Percentiles rank a stretch among this genome's conserved stretches.
Conservation (phyloP, 1,139 yeast genomes). For the Geotrichum aggregatum region DNA sequence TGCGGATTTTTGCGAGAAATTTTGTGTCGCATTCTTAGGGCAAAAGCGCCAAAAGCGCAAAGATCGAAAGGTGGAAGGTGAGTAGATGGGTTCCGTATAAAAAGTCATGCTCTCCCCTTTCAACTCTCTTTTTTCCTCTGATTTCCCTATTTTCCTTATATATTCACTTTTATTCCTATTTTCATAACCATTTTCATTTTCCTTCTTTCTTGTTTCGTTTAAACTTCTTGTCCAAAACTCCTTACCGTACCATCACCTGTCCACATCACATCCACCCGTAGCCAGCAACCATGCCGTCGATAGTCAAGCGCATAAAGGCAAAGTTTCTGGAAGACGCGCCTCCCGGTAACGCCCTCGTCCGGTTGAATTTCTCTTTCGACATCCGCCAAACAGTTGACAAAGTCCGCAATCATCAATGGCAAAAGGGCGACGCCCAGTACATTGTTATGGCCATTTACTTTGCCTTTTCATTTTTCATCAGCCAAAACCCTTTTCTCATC, state of each 20-base stretch:
- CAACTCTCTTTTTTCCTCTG: not conserved
- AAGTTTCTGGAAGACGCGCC: slow-evolving; percentile 50
- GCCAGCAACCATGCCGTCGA: not conserved
- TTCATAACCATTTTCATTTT: not conserved
- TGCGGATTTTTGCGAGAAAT: too few relatives aligned
- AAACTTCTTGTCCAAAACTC: not conserved
- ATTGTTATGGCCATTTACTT: slow-evolving; percentile 38
- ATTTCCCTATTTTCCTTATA: not conserved
- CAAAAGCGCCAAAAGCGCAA: too few relatives aligned
- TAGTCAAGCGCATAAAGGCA: slow-evolving; percentile 29
- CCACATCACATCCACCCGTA: not conserved
- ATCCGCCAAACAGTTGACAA: slow-evolving; percentile 48
- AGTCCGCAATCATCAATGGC: slow-evolving; percentile 49
- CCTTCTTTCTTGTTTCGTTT: not conserved
- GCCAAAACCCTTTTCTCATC: slow-evolving; percentile 51
- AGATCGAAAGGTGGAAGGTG: too few relatives aligned
- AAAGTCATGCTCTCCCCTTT: not conserved
- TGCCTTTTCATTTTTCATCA: slow-evolving; percentile 46
- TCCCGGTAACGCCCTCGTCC: slow-evolving; percentile 52
- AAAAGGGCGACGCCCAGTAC: slow-evolving; percentile 38
- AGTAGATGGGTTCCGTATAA: too few relatives aligned
- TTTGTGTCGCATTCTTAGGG: too few relatives aligned
- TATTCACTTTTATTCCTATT: not conserved
- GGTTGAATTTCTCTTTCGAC: slow-evolving; percentile 58
- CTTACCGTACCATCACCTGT: not conserved